Percentiles rank a stretch among this genome's conserved stretches.
Conservation (phyloP, 1,284 basidiomycete genomes). For the Moesziomyces antarcticus region DNA sequence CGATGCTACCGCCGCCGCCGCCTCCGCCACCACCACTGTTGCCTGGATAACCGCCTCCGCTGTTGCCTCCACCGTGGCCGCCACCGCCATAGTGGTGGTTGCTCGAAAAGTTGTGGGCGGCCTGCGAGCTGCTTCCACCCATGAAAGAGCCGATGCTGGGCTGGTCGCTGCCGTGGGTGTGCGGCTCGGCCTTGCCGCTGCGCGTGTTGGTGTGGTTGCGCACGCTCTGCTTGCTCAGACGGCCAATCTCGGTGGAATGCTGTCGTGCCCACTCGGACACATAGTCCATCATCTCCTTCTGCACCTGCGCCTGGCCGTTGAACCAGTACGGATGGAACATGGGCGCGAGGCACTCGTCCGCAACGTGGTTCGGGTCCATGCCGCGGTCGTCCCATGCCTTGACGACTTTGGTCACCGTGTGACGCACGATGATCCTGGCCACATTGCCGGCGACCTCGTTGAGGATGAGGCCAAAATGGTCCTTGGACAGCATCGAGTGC, state of each 20-base stretch:
- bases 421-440: constrained; percentile 71
- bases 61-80: neutral
- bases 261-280: constrained; percentile 54
- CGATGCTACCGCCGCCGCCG: constrained; percentile 32
- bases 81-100: constrained; percentile 18
- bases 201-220: constrained; percentile 61
- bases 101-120: constrained; percentile 36
- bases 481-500: constrained; percentile 64
- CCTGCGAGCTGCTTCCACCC: constrained; percentile 47
- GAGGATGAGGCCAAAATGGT: constrained; percentile 67
- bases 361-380: constrained; percentile 39
- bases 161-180: constrained; percentile 53
- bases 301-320: constrained; percentile 43
- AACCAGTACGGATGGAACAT: constrained; percentile 65
- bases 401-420: constrained; percentile 76
- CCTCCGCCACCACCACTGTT: constrained; percentile 20
- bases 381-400: constrained; percentile 77
- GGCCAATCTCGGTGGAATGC: constrained; percentile 50
- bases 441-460: constrained; percentile 69
- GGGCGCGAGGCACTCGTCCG: constrained; percentile 58
- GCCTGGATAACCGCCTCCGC: constrained; percentile 3
- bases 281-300: constrained; percentile 61
- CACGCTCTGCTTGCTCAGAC: constrained; percentile 49
- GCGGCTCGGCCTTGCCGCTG: constrained; percentile 57
- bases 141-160: constrained; percentile 43